Percentiles rank a stretch among this genome's conserved stretches.
Conservation (phyloP, 495 filamentous ascomycete genomes). For the Cryomyces minteri region DNA sequence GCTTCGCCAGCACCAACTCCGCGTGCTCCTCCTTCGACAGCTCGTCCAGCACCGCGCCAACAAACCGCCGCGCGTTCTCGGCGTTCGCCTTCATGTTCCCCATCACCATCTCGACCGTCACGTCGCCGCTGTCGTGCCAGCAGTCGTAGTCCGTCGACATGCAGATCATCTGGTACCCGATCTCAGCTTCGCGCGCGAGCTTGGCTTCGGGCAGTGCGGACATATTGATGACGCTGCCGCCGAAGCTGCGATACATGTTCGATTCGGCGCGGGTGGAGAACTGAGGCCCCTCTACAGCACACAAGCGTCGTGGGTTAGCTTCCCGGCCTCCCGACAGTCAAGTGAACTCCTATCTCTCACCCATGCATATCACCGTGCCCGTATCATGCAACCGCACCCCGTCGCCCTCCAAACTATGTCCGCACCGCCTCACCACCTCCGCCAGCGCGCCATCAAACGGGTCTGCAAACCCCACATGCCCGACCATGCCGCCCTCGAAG, state of each 20-base stretch:
- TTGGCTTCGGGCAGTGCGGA: conserved; percentile 90
- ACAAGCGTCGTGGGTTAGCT: background rate
- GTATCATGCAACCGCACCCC: conserved; percentile 58
- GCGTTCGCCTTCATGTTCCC: conserved; percentile 86
- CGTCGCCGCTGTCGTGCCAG: conserved; percentile 58
- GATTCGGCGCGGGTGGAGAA: conserved; percentile 97
- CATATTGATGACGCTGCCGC: conserved; percentile 93
- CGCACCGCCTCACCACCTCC: conserved; percentile 50
- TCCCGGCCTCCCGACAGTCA: background rate
- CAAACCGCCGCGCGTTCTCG: conserved; percentile 64
- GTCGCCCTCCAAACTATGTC: conserved; percentile 58
- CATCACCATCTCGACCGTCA: conserved; percentile 96
- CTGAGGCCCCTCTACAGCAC: conserved; percentile 59
- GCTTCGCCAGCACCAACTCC: conserved; percentile 63
- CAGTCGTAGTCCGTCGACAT: conserved; percentile 99
- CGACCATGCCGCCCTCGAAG: conserved; percentile 86
- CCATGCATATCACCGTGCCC: conserved; percentile 81
- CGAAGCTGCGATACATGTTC: conserved; percentile 83
- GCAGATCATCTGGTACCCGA: conserved; percentile 94
- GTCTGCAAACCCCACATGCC: conserved; percentile 88
- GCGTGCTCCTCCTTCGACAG: conserved; percentile 54
- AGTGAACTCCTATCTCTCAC: conserved; percentile 23
- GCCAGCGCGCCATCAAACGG: conserved; percentile 74
- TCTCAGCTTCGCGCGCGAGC: conserved; percentile 87
- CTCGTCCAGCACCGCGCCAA: conserved; percentile 76